phyloP scores from a whole-genome alignment of 2,329 filamentous ascomycete genomes.

The Sclerotinia spermophila region DNA sequence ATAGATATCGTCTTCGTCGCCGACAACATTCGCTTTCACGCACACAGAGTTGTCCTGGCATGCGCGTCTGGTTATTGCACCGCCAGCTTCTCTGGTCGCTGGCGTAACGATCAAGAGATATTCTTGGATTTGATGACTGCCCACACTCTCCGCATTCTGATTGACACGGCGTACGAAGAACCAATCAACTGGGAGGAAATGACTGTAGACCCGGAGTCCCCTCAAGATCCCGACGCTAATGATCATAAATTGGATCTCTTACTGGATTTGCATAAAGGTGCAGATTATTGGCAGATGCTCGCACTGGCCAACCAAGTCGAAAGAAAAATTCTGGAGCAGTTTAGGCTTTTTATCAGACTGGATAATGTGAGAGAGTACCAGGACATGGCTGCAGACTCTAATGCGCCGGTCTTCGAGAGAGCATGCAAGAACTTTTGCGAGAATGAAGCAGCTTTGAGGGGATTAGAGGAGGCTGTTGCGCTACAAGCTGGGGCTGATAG shows the following conservation, averaged over 20 bases:
- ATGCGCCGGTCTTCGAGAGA: slow-evolving; percentile 20
- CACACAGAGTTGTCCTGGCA: not conserved
- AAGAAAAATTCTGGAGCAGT: slow-evolving; percentile 24
- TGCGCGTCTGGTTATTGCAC: not conserved
- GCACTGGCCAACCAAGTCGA: slow-evolving; percentile 26
- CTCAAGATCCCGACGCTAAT: slow-evolving; percentile 20
- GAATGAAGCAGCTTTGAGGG: slow-evolving; percentile 12
- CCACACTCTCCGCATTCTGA: not conserved
- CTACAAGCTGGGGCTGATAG: not conserved
- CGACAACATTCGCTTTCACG: not conserved
- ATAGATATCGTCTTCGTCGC: slow-evolving; percentile 7
- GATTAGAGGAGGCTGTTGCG: not conserved
- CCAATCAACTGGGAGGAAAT: slow-evolving; percentile 9
- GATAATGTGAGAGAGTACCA: slow-evolving; percentile 24
- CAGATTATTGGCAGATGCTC: slow-evolving; percentile 28
- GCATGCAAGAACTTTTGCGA: slow-evolving; percentile 23
- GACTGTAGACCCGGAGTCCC: slow-evolving; percentile 11
- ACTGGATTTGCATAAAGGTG: slow-evolving; percentile 29
- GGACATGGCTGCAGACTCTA: slow-evolving; percentile 17
- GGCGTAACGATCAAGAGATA: not conserved
- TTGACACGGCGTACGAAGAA: slow-evolving; percentile 6
- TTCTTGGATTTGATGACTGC: not conserved
- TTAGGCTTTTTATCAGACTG: slow-evolving; percentile 25
- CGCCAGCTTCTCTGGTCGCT: not conserved
- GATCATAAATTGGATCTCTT: slow-evolving; percentile 28